Evolutionary conservation across 768 basidiomycete species (phyloP).

Genomic region (Jaapia argillacea): DNA sequence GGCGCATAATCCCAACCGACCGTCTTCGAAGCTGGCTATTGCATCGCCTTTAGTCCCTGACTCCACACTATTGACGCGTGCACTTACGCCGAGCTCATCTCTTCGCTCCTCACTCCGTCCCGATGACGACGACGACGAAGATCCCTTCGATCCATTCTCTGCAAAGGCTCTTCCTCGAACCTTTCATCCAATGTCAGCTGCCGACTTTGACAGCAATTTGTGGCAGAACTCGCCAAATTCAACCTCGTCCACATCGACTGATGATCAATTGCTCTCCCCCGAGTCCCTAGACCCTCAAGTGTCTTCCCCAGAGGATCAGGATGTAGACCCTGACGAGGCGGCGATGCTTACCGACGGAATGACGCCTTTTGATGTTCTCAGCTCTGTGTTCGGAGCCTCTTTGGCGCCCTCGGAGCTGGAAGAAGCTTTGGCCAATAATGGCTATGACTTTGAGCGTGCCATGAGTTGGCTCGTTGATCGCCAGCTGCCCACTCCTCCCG

Average conservation of each 20-base stretch:
- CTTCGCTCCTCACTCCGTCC: constrained; percentile 54
- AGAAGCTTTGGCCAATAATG: constrained; percentile 80
- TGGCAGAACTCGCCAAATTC: constrained; percentile 46
- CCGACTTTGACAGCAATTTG: constrained; percentile 46
- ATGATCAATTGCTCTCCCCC: constrained; percentile 25
- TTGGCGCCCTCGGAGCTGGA: constrained; percentile 88
- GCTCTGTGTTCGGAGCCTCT: constrained; percentile 86
- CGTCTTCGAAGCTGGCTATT: constrained; percentile 81
- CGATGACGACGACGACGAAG: constrained; percentile 60
- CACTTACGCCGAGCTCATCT: constrained; percentile 60
- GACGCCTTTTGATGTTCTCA: constrained; percentile 95
- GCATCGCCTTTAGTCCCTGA: constrained; percentile 84
- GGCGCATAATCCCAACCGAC: constrained; percentile 62
- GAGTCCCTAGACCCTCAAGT: neutral
- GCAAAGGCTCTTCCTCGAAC: constrained; percentile 38
- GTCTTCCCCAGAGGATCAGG: constrained; percentile 5
- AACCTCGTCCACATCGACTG: constrained; percentile 38
- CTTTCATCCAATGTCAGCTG: constrained; percentile 53
- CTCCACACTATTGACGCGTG: constrained; percentile 36
- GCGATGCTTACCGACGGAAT: constrained; percentile 79
- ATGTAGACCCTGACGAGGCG: constrained; percentile 33
- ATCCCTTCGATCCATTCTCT: constrained; percentile 74
- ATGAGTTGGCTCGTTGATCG: constrained; percentile 93
- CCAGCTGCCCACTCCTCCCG: constrained; percentile 31
- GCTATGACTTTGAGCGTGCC: constrained; percentile 90